A percentile compares a stretch with the other conserved stretches of the same genome.
Evolutionary conservation across 345 rosid species (phyloP).

Genomic region (Euclidium syriacum): DNA sequence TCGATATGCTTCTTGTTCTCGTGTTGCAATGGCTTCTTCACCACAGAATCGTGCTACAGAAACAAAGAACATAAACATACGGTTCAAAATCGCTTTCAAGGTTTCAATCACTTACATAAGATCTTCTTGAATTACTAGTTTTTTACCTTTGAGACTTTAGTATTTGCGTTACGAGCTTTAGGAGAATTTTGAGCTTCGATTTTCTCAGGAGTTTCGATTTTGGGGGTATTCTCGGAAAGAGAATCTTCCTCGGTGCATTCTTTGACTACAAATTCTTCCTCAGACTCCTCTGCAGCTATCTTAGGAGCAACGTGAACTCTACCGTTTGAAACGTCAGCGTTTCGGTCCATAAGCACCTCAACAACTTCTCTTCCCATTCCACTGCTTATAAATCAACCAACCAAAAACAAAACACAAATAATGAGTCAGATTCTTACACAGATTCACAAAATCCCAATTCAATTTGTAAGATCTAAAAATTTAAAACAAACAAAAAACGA

Average conservation of each 20-base stretch:
- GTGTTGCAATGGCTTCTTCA: conserved; percentile 50
- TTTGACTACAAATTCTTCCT: conserved; percentile 56
- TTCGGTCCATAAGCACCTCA: conserved; percentile 56
- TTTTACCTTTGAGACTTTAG: conserved; percentile 20
- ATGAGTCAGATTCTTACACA: not conserved
- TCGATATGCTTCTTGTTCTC: conserved; percentile 59
- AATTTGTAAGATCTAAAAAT: conserved; percentile 57
- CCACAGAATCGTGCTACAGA: conserved; percentile 47
- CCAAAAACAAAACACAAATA: not conserved
- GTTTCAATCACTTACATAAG: not conserved
- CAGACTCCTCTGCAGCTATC: conserved; percentile 44
- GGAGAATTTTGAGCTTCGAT: conserved; percentile 5
- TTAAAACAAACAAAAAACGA: too few relatives aligned
- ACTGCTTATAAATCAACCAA: conserved; percentile 35
- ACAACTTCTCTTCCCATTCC: conserved; percentile 75
- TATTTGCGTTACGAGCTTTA: conserved; percentile 9
- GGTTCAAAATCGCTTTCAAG: not conserved
- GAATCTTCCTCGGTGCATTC: conserved; percentile 37
- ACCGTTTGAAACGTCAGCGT: conserved; percentile 42
- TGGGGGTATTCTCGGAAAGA: conserved; percentile 7
- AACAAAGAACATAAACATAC: not conserved
- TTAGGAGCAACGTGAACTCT: conserved; percentile 46
- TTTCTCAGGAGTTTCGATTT: conserved; percentile 17
- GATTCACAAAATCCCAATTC: conserved; percentile 15
- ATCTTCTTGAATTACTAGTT: not conserved